Base-by-base conservation (phyloP, 306 rosid genomes). In the Begonia masoniana region DNA sequence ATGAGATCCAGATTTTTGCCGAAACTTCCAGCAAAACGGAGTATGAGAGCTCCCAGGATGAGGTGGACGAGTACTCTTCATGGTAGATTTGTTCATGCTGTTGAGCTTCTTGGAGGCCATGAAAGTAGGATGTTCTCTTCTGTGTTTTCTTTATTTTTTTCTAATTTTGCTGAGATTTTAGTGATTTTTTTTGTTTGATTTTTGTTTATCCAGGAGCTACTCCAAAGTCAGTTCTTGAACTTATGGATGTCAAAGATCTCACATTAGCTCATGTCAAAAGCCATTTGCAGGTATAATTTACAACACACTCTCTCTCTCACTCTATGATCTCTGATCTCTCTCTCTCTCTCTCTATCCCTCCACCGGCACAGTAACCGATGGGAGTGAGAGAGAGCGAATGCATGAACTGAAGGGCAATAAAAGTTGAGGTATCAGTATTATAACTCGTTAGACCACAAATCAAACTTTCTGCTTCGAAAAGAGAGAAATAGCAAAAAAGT, bases 181-280 rank as follows among this genome's bases (percentile, higher is more conserved):
- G 39, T 0, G 39, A 4, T 31, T 5, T 4, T 31, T 31, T 8
- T 42, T 16, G 43, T 65, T 49, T n/a, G 3, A 12, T 51, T 31
- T 42, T 51, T 61, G 66, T 7, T 68, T 77, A 71, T 68, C 54
- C 68, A 82, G 96, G 96, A 75, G 96, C 96, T 1, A 88, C 96
- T 7, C 96, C 96, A 52, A 88, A 88, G 73, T 82, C 96, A 57
- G 96, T 88, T 55, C 94, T 88, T 47, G 96, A 88, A 79, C 92
- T 88, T 35, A 88, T 88, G 96, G 95, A 88, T 82, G 96, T 84
- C 53, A 88, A 88, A 76, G 96, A 88, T 82, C 95, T 88, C 57
- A 88, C 96, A 52, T 56, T 88, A 62, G 96, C 96, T 64, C 96
- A 88, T 82, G 96, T 88, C 52, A 88, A 88, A 71, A 88, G 96